These are phyloP conservation scores for Mycena capillaripes DNA, from an alignment of 768 basidiomycete species.

Conservation along the genomic window DNA sequence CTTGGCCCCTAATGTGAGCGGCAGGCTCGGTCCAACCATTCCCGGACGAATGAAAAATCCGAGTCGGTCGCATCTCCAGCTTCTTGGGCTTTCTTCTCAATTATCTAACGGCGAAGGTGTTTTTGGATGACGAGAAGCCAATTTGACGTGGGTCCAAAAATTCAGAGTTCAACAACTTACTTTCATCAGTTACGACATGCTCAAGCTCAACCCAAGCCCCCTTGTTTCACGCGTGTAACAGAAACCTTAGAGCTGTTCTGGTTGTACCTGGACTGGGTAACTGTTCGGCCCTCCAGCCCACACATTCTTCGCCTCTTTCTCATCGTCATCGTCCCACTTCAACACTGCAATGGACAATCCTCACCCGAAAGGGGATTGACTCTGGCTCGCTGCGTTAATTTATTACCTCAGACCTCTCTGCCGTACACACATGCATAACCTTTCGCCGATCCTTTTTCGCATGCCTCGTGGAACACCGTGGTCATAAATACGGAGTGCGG, in stretches of 20 bases:
- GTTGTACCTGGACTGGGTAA: background rate
- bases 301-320: background rate
- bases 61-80: background rate
- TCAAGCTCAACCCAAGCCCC: slow-evolving; percentile 11
- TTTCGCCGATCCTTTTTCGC: slow-evolving; percentile 29
- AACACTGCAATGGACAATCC: background rate
- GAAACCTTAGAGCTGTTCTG: too few relatives aligned
- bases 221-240: background rate
- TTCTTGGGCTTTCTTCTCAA: background rate
- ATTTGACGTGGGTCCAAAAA: background rate
- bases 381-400: slow-evolving; percentile 1
- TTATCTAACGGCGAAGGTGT: background rate
- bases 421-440: slow-evolving; percentile 1
- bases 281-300: background rate
- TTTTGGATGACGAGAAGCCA: background rate
- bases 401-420: slow-evolving; percentile 17
- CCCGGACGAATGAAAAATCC: background rate
- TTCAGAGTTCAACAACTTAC: background rate
- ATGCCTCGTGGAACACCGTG: background rate
- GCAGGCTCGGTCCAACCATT: background rate
- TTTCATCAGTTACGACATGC: slow-evolving; percentile 10
- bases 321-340: background rate
- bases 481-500: slow-evolving; percentile 5
- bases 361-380: slow-evolving; percentile 1
- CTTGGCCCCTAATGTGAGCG: background rate